These are phyloP conservation scores for Ascosphaera acerosa DNA, from an alignment of 2,329 filamentous ascomycete species.

Conservation along the genomic window DNA sequence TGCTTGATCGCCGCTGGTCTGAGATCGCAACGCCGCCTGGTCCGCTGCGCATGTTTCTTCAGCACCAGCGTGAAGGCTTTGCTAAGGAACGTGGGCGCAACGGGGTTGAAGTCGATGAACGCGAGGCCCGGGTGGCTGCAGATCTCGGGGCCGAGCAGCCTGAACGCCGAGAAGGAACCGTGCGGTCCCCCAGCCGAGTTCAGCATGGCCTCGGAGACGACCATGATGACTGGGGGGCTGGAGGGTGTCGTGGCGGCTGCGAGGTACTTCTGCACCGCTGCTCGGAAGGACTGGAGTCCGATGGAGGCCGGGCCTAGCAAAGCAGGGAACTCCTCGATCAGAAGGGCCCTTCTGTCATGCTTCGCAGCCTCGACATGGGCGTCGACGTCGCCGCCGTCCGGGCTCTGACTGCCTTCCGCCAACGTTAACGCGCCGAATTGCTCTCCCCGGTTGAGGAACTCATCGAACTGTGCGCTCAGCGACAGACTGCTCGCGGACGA, in stretches of 20 bases:
- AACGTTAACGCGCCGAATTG: slow-evolving; percentile 50
- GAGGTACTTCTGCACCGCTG: slow-evolving; percentile 49
- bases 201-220: slow-evolving; percentile 74
- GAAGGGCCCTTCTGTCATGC: slow-evolving; percentile 31
- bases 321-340: slow-evolving; percentile 64
- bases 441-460: slow-evolving; percentile 63
- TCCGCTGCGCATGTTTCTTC: slow-evolving; percentile 60
- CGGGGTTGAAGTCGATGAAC: slow-evolving; percentile 75
- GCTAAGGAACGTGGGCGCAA: slow-evolving; percentile 61
- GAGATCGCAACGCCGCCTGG: slow-evolving; percentile 47
- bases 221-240: slow-evolving; percentile 53
- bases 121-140: slow-evolving; percentile 53
- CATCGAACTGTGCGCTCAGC: slow-evolving; percentile 60
- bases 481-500: slow-evolving; percentile 39
- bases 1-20: slow-evolving; percentile 53
- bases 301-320: slow-evolving; percentile 41
- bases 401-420: slow-evolving; percentile 1
- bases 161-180: slow-evolving; percentile 81
- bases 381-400: not conserved
- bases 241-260: slow-evolving; percentile 32
- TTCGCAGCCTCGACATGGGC: not conserved
- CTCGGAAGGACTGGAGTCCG: slow-evolving; percentile 44
- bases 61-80: slow-evolving; percentile 67
- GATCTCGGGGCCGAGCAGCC: slow-evolving; percentile 67
- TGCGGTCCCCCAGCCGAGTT: slow-evolving; percentile 63